Evolutionary conservation across 2,329 filamentous ascomycete genomes (phyloP), one percentile per base, ranked within the genome.

Genomic region (Paraphaeosphaeria minitans): DNA sequence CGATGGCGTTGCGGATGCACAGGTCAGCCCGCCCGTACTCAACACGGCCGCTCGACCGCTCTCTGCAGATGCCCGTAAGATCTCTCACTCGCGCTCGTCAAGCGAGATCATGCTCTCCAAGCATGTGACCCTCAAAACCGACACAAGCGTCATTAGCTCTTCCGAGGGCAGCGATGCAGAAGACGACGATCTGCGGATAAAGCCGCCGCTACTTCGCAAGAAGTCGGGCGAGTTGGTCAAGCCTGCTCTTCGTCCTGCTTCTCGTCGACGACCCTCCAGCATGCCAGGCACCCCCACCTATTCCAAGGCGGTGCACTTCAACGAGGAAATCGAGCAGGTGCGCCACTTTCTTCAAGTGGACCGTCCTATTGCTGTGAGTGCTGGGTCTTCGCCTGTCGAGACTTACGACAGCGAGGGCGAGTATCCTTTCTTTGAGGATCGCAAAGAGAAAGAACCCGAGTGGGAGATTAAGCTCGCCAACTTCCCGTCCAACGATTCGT

Each of bases 261-360:
- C 90, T n/a, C 85, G 86, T 64, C 85, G 92, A 64, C 87, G 95
- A 58, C 94, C 94, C 0, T 96, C 92, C 3, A 98, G 94, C 80
- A 96, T 98, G 92, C 95, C 95, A 9, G 95, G 95, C 55, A 99
- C 95, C 0, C 95, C 95, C 0, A 95, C 94, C 9, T 98, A 94
- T 74, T 90, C 90, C 66, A 99, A 99, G 78, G 93, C 91, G 13
- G 95, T 99, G n/a, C 95, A 99, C 78, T 99, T 99, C 74, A 95
- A 98, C 78, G 92, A 94, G 27, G 92, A 97, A 72, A 87, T 98
- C 41, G 95, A 98, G 79, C 94, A 98, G 69, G 94, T 98, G 41
- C 87, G 95, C 33, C 95, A 98, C 75, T 99, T 99, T 77, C 82
- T 97, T 22, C 92, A 97, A 74, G 89, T 97, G 7, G 95, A 99